Percentiles rank a stretch among this genome's conserved stretches.
Conservation (phyloP, 768 basidiomycete genomes). For the Terana coerulea region DNA sequence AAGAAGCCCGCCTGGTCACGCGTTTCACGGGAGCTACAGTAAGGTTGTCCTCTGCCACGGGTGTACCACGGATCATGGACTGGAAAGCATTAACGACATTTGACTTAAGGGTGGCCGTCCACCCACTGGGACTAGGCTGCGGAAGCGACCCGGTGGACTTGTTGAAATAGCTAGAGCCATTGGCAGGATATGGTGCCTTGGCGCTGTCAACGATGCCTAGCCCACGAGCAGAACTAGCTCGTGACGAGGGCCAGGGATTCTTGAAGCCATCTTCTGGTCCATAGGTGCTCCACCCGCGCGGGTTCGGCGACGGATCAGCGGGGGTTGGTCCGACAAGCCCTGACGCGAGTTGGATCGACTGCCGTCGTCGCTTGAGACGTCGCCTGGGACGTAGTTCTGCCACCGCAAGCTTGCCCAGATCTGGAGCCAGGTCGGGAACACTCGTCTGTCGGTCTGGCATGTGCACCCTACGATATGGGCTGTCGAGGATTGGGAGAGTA, state of each 20-base stretch:
- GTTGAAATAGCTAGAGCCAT: neutral
- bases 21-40: neutral
- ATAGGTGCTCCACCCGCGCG: neutral
- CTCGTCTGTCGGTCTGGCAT: constrained; percentile 21
- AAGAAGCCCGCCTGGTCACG: neutral
- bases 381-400: constrained; percentile 47
- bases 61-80: neutral
- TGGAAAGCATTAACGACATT: constrained; percentile 1
- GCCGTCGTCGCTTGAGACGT: constrained; percentile 30
- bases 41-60: neutral
- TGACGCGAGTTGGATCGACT: constrained; percentile 21
- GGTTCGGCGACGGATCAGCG: neutral
- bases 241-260: constrained; percentile 1
- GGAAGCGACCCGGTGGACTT: too few relatives aligned
- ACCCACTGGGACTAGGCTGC: neutral
- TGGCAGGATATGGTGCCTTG: neutral
- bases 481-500: neutral
- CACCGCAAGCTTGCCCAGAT: constrained; percentile 43
- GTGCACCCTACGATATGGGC: constrained; percentile 21
- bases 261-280: constrained; percentile 2
- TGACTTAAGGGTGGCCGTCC: neutral
- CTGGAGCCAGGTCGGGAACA: constrained; percentile 28
- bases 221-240: neutral
- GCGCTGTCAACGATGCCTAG: neutral
- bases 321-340: constrained; percentile 21